phyloP scores from a whole-genome alignment of 2,329 filamentous ascomycete species.

The Pseudonectria buxi region DNA sequence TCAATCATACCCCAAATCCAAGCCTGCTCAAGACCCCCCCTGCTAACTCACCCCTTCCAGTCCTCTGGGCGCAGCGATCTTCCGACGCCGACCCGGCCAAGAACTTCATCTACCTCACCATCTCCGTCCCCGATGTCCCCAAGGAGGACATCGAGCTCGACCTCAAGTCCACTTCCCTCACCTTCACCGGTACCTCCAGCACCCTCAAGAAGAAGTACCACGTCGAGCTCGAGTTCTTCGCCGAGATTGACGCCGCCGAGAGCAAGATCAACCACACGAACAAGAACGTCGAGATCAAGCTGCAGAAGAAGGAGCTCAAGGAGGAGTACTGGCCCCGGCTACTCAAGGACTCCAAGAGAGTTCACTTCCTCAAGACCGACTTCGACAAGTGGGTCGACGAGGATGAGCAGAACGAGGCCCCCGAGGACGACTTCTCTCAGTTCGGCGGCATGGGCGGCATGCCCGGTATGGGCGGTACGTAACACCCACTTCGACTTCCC shows the following conservation, averaged over 20 bases:
- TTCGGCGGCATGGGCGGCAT: conserved; percentile 61
- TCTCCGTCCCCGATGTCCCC: conserved; percentile 80
- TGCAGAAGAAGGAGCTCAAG: conserved; percentile 95
- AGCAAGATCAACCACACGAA: conserved; percentile 83
- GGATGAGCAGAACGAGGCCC: conserved; percentile 91
- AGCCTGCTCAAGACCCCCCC: conserved; percentile 2
- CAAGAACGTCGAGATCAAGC: conserved; percentile 81
- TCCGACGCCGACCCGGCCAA: conserved; percentile 70
- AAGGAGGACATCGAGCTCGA: conserved; percentile 72
- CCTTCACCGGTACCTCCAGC: conserved; percentile 75
- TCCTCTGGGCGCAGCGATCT: conserved; percentile 97
- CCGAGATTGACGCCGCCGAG: conserved; percentile 78
- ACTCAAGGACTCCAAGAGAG: conserved; percentile 81
- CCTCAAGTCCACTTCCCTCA: conserved; percentile 67
- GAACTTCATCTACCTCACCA: conserved; percentile 93
- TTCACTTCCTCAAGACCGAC: conserved; percentile 96
- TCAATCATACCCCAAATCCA: neutral
- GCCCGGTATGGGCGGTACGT: conserved; percentile 34
- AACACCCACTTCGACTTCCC: no score
- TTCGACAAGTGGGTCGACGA: conserved; percentile 99
- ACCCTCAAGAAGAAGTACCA: conserved; percentile 83
- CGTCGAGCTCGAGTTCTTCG: conserved; percentile 81
- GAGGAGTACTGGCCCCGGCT: conserved; percentile 94
- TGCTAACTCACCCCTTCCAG: conserved; percentile 38
- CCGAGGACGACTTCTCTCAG: conserved; percentile 71